A percentile compares a stretch with the other conserved stretches of the same genome.
These are phyloP conservation scores for Chlorella sp. DNA, from an alignment of 139 green algal species.

Conservation along the genomic window DNA sequence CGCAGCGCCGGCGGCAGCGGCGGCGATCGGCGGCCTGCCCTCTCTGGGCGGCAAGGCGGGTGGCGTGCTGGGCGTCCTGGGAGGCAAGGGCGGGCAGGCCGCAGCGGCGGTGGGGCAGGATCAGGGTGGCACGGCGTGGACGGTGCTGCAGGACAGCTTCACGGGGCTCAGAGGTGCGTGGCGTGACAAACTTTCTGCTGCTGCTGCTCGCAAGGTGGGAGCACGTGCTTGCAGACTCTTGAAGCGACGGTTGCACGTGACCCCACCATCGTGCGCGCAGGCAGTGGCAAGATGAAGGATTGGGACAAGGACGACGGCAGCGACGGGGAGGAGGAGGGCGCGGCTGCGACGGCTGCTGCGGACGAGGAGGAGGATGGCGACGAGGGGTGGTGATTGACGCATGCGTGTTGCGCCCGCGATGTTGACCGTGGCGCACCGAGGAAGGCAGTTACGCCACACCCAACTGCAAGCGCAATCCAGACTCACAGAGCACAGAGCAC, in stretches of 20 bases:
- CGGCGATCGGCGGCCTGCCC: background rate
- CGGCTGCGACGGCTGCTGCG: conserved; percentile 8
- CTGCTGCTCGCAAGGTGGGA: too few species aligned
- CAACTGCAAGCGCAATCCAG: too few species aligned
- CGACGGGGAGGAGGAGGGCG: conserved; percentile 23
- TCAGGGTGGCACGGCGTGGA: conserved; percentile 45
- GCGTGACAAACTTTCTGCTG: too few species aligned
- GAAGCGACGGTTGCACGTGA: background rate
- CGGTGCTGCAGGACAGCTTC: conserved; percentile 67
- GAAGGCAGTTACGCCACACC: too few species aligned
- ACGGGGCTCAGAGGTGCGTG: conserved; percentile 36
- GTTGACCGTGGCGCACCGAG: too few species aligned
- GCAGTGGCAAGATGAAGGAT: conserved; percentile 79
- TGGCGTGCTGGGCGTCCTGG: background rate
- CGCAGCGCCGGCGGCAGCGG: conserved; percentile 4
- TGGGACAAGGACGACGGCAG: conserved; percentile 59
- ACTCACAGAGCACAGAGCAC: too few species aligned
- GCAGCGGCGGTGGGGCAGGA: background rate
- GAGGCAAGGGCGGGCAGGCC: background rate
- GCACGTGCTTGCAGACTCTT: too few species aligned
- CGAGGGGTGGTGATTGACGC: conserved; percentile 19
- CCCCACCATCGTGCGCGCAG: conserved; percentile 3
- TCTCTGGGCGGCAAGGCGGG: background rate
- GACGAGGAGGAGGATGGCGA: conserved; percentile 9
- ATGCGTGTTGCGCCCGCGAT: too few species aligned